phyloP scores from a whole-genome alignment of 768 basidiomycete genomes.

The Suillus hirtellus region DNA sequence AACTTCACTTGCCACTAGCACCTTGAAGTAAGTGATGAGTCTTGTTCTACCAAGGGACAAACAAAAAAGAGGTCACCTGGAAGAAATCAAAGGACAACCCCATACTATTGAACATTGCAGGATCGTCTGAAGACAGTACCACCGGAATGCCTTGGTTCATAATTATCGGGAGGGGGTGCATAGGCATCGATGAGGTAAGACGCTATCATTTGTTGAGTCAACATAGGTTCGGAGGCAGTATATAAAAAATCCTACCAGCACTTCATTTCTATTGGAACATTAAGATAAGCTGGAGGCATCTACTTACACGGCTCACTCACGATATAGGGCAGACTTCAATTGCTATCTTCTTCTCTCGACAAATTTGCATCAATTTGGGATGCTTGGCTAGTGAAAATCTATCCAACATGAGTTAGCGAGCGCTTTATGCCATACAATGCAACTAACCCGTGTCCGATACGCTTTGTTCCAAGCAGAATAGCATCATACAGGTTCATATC shows the following conservation, averaged over 20 bases:
- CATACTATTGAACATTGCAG: slow-evolving; percentile 71
- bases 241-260: slow-evolving; percentile 46
- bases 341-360: slow-evolving; percentile 40
- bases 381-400: slow-evolving; percentile 50
- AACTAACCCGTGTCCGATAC: slow-evolving; percentile 50
- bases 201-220: slow-evolving; percentile 41
- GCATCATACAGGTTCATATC: slow-evolving; percentile 52
- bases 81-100: slow-evolving; percentile 76
- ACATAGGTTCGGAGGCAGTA: neutral
- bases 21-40: slow-evolving; percentile 31
- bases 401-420: neutral
- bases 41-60: neutral
- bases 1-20: slow-evolving; percentile 64
- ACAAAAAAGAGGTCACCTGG: slow-evolving; percentile 44
- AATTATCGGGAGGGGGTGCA: slow-evolving; percentile 67
- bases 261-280: slow-evolving; percentile 54
- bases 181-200: slow-evolving; percentile 72
- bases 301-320: slow-evolving; percentile 27
- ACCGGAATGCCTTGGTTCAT: slow-evolving; percentile 72
- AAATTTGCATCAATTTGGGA: slow-evolving; percentile 45
- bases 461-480: slow-evolving; percentile 48
- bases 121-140: slow-evolving; percentile 71
- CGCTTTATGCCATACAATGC: neutral
- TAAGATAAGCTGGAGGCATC: neutral
- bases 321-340: slow-evolving; percentile 53